Conservation (phyloP, 2,329 filamentous ascomycete species). For the Calonectria montana region DNA sequence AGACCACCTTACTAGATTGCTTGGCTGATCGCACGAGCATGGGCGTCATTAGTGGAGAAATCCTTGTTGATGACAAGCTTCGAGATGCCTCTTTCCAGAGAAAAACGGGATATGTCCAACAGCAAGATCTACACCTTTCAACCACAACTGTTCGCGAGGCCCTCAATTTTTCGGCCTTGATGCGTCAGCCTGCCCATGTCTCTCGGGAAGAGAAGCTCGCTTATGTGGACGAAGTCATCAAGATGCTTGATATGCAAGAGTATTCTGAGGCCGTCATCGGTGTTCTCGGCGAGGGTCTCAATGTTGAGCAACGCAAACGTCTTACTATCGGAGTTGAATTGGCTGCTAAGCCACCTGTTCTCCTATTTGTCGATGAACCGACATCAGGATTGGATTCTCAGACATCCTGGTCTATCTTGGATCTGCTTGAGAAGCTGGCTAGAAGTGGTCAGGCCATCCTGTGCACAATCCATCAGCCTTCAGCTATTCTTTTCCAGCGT, state of each 20-base stretch:
- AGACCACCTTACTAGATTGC: slow-evolving; percentile 86
- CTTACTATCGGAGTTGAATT: slow-evolving; percentile 68
- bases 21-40: slow-evolving; percentile 85
- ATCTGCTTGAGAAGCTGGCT: slow-evolving; percentile 69
- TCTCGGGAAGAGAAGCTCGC: slow-evolving; percentile 78
- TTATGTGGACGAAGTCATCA: slow-evolving; percentile 83
- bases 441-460: slow-evolving; percentile 60
- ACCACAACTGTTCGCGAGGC: slow-evolving; percentile 88
- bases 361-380: slow-evolving; percentile 70
- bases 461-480: slow-evolving; percentile 65
- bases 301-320: slow-evolving; percentile 68
- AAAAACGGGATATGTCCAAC: slow-evolving; percentile 88
- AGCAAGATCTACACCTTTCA: slow-evolving; percentile 85
- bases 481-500: slow-evolving; percentile 58
- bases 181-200: slow-evolving; percentile 79
- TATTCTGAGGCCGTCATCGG: slow-evolving; percentile 73
- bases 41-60: slow-evolving; percentile 85
- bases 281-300: slow-evolving; percentile 66
- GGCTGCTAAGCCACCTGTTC: slow-evolving; percentile 63
- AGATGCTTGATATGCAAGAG: slow-evolving; percentile 71
- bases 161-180: slow-evolving; percentile 82
- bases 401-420: slow-evolving; percentile 68
- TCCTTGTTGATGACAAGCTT: slow-evolving; percentile 70
- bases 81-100: slow-evolving; percentile 85
- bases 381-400: slow-evolving; percentile 69